Evolutionary conservation across 345 rosid species (phyloP).

Genomic region (Heritiera fomes): DNA sequence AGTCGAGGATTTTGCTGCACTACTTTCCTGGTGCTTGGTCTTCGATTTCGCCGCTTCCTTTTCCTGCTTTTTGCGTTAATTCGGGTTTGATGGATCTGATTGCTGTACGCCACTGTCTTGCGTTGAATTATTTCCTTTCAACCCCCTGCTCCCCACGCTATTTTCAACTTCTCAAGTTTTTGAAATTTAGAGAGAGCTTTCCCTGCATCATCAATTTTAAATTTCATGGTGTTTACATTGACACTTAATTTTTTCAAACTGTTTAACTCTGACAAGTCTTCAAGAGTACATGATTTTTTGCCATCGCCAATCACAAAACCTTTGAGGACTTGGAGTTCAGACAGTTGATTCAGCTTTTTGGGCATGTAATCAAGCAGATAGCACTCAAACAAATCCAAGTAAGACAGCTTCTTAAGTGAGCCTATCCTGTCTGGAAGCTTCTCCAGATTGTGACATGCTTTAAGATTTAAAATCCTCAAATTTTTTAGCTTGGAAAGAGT

Average conservation of each 20-base stretch:
- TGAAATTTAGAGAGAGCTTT: background rate
- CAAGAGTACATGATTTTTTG: constrained; percentile 19
- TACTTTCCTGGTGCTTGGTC: background rate
- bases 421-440: constrained; percentile 34
- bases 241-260: constrained; percentile 38
- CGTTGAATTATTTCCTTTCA: background rate
- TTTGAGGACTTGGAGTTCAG: constrained; percentile 33
- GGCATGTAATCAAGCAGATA: constrained; percentile 43
- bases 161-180: constrained; percentile 24
- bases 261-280: constrained; percentile 15
- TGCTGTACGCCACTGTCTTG: background rate
- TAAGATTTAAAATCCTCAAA: constrained; percentile 41
- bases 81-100: background rate
- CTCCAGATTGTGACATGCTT: constrained; percentile 42
- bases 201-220: background rate
- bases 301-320: constrained; percentile 35
- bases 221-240: constrained; percentile 12
- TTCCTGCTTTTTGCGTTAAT: background rate
- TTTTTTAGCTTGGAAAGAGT: constrained; percentile 20
- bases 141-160: constrained; percentile 32
- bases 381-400: constrained; percentile 42
- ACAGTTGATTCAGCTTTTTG: constrained; percentile 26
- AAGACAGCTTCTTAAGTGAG: constrained; percentile 27
- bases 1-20: background rate
- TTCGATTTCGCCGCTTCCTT: background rate